phyloP scores from a whole-genome alignment of 2,329 filamentous ascomycete genomes.

The Aspergillus floridensis region DNA sequence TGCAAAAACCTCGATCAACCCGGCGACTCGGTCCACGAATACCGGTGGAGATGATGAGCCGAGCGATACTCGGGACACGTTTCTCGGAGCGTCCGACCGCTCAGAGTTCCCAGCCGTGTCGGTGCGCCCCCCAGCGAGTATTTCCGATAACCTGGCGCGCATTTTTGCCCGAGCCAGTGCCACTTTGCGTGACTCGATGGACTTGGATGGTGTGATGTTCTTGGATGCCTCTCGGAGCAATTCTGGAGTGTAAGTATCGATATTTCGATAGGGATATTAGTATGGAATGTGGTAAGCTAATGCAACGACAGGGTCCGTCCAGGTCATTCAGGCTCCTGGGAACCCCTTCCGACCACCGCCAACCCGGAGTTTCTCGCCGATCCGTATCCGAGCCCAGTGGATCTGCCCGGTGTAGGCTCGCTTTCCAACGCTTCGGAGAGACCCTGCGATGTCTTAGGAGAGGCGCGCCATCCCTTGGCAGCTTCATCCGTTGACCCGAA shows the following conservation, averaged over 20 bases:
- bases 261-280: background rate
- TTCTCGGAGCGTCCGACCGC: background rate
- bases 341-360: slow-evolving; percentile 18
- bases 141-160: slow-evolving; percentile 19
- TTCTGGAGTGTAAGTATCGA: slow-evolving; percentile 22
- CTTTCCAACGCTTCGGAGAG: slow-evolving; percentile 13
- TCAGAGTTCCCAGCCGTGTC: background rate
- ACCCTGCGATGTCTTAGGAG: slow-evolving; percentile 21
- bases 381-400: slow-evolving; percentile 12
- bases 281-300: background rate
- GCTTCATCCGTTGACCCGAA: background rate
- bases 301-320: slow-evolving; percentile 14
- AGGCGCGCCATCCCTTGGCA: slow-evolving; percentile 7
- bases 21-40: background rate
- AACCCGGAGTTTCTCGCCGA: slow-evolving; percentile 17
- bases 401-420: slow-evolving; percentile 16
- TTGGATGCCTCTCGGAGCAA: slow-evolving; percentile 26
- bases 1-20: slow-evolving; percentile 2
- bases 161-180: slow-evolving; percentile 47
- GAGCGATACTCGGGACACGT: background rate
- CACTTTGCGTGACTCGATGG: slow-evolving; percentile 44
- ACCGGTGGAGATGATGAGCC: slow-evolving; percentile 1
- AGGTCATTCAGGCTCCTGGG: slow-evolving; percentile 22
- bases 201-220: slow-evolving; percentile 41
- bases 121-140: slow-evolving; percentile 2